Percentiles rank a stretch among this genome's conserved stretches.
These are phyloP conservation scores for Metschnikowia proteae DNA, from an alignment of 805 yeast species.

Conservation along the genomic window DNA sequence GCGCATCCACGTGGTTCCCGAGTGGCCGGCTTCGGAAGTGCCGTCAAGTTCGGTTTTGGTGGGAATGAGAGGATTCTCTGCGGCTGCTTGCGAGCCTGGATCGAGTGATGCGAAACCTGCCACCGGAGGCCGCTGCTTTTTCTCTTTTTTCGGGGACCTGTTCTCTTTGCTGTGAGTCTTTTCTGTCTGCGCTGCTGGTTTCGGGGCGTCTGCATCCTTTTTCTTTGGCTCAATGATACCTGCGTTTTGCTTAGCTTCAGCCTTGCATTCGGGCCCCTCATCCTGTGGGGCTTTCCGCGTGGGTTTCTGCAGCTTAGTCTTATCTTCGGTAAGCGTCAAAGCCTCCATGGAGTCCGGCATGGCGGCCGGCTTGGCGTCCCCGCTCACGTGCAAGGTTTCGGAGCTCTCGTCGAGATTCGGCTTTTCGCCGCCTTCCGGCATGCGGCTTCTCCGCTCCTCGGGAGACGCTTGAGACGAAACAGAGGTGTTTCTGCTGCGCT, in stretches of 20 bases:
- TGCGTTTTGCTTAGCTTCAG: not conserved
- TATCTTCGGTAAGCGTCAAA: not conserved
- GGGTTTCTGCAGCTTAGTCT: not conserved
- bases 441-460: not conserved
- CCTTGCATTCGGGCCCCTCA: not conserved
- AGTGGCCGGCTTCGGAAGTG: not conserved
- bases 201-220: too few species aligned
- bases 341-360: not conserved
- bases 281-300: not conserved
- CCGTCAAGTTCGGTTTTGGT: not conserved
- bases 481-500: not conserved
- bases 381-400: not conserved
- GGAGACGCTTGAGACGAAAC: not conserved
- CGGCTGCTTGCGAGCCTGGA: not conserved
- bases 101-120: not conserved
- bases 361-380: not conserved
- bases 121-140: not conserved
- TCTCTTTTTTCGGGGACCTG: not conserved
- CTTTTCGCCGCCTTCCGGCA: not conserved
- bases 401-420: not conserved
- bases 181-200: not conserved
- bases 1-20: slow-evolving; percentile 1
- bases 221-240: too few species aligned
- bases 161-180: not conserved
- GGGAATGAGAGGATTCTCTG: not conserved